Conservation (phyloP, 2,329 filamentous ascomycete genomes). For the Fusarium temperatum region DNA sequence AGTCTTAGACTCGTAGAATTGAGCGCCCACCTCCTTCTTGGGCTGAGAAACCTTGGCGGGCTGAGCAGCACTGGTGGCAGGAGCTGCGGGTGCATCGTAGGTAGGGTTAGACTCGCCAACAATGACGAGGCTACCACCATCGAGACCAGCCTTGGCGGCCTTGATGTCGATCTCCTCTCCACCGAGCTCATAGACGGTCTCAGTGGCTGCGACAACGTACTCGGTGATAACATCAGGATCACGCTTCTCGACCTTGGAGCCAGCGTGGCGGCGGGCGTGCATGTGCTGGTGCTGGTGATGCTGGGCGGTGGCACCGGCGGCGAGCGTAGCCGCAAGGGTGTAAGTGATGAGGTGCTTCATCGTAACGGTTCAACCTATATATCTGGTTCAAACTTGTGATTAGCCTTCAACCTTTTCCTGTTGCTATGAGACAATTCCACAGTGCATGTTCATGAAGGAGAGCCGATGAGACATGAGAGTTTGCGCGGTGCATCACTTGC, state of each 20-base stretch:
- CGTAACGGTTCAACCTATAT: constrained; percentile 35
- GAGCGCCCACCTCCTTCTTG: constrained; percentile 51
- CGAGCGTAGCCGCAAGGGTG: constrained; percentile 63
- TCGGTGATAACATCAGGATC: constrained; percentile 57
- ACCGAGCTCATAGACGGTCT: constrained; percentile 77
- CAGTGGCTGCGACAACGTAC: constrained; percentile 67
- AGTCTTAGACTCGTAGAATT: constrained; percentile 62
- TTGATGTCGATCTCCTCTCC: constrained; percentile 67
- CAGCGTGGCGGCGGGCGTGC: constrained; percentile 64
- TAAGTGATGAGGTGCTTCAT: constrained; percentile 63
- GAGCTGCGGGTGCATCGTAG: constrained; percentile 56
- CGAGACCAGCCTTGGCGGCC: constrained; percentile 76
- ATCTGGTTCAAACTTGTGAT: constrained; percentile 22
- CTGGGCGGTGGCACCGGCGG: constrained; percentile 64
- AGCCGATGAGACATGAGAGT: neutral
- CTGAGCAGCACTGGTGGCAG: constrained; percentile 49
- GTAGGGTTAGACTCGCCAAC: constrained; percentile 67
- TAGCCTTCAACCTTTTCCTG: constrained; percentile 24
- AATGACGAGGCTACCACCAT: constrained; percentile 74
- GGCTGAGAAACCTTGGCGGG: constrained; percentile 42
- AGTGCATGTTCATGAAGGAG: neutral
- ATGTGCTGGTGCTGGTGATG: constrained; percentile 68
- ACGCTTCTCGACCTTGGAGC: constrained; percentile 59
- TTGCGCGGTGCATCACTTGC: neutral
- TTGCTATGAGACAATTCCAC: neutral